phyloP scores from a whole-genome alignment of 2,329 filamentous ascomycete species.

The Colletotrichum horii region DNA sequence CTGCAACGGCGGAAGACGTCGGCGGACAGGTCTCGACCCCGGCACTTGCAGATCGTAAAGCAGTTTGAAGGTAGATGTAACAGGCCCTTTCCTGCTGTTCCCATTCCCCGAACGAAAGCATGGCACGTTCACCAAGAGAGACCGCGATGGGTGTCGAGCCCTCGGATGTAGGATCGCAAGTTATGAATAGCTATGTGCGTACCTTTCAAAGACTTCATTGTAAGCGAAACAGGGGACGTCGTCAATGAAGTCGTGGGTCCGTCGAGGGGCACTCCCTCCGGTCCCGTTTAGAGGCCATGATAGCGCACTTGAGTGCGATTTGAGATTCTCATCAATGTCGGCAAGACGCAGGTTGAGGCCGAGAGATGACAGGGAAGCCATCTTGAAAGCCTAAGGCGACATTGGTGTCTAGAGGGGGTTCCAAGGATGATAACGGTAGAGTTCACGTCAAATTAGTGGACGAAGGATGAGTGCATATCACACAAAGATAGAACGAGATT shows the following conservation, averaged over 20 bases:
- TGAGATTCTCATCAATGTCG: constrained; percentile 14
- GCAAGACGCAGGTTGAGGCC: constrained; percentile 16
- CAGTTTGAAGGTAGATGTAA: not conserved
- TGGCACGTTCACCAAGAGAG: too few relatives aligned
- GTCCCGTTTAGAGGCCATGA: not conserved
- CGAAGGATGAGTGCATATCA: not conserved
- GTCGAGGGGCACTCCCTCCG: not conserved
- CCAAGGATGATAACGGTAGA: not conserved
- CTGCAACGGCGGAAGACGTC: not conserved
- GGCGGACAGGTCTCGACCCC: not conserved
- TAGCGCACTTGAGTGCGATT: not conserved
- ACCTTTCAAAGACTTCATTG: constrained; percentile 27
- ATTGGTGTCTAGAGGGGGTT: not conserved
- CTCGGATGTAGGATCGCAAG: not conserved
- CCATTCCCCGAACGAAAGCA: too few relatives aligned
- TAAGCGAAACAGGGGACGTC: constrained; percentile 13
- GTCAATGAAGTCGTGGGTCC: not conserved
- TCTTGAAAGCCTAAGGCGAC: not conserved
- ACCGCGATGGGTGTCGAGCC: not conserved
- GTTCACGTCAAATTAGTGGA: not conserved
- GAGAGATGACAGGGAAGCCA: not conserved
- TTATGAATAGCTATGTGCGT: not conserved
- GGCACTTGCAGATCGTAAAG: not conserved
- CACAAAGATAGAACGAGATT: not conserved
- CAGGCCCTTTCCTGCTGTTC: not conserved